Evolutionary conservation across 306 rosid genomes (phyloP).

Genomic region (Oemleria cerasiformis): DNA sequence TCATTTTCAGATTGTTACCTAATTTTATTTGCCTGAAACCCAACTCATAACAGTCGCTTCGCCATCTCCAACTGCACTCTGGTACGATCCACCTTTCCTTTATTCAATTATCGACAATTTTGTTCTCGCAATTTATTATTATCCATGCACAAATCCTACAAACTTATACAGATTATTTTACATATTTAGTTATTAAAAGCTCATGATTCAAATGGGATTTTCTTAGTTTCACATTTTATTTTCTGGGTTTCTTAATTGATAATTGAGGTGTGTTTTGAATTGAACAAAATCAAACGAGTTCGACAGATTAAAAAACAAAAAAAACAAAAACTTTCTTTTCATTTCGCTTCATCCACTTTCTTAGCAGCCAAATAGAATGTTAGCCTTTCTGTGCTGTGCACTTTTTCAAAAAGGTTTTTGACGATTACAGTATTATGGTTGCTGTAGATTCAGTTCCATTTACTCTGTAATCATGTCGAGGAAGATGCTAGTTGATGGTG

Average conservation of each 20-base stretch:
- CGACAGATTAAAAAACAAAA: background rate
- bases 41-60: background rate
- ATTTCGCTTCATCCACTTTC: background rate
- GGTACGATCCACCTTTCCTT: background rate
- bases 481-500: slow-evolving; percentile 81
- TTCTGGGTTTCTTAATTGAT: background rate
- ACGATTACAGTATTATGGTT: slow-evolving; percentile 1
- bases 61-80: background rate
- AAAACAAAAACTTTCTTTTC: background rate
- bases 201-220: background rate
- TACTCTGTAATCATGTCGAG: slow-evolving; percentile 59
- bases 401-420: background rate
- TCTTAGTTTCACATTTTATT: background rate
- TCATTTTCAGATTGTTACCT: background rate
- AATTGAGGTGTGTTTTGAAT: background rate
- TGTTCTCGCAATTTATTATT: background rate
- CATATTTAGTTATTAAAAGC: background rate
- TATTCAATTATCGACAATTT: background rate
- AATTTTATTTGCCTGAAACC: background rate
- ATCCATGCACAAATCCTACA: background rate
- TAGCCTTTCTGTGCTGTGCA: background rate
- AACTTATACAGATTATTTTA: background rate
- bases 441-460: slow-evolving; percentile 21
- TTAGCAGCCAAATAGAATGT: background rate
- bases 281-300: background rate